Percentiles rank a stretch among this genome's conserved stretches.
Conservation (phyloP, 305 asterid species). For the Solanum hybrid region DNA sequence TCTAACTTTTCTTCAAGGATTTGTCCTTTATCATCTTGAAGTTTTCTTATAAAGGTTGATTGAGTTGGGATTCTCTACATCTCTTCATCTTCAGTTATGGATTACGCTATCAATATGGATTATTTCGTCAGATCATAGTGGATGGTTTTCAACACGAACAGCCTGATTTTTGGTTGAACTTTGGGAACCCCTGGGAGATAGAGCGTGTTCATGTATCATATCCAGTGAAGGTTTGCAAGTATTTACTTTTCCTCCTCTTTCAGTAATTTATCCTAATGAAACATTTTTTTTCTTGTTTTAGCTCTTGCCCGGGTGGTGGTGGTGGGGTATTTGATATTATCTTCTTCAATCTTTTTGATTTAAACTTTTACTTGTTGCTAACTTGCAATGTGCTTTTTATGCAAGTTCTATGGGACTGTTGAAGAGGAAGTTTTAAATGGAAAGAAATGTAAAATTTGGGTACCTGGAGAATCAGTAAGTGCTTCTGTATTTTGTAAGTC, state of each 20-base stretch:
- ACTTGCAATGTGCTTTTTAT: neutral
- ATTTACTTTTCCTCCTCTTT: constrained; percentile 2
- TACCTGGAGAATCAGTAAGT: constrained; percentile 36
- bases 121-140: constrained; percentile 34
- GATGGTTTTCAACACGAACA: constrained; percentile 38
- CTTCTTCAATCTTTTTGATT: neutral
- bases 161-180: constrained; percentile 36
- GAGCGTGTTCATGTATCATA: constrained; percentile 40
- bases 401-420: constrained; percentile 34
- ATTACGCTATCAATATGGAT: constrained; percentile 16
- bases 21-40: too few species aligned
- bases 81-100: too few species aligned
- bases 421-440: constrained; percentile 30
- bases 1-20: too few species aligned
- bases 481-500: neutral
- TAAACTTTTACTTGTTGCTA: constrained; percentile 3
- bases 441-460: constrained; percentile 24
- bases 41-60: too few species aligned
- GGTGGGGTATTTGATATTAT: neutral
- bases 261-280: neutral
- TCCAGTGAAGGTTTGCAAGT: constrained; percentile 30
- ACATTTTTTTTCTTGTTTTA: neutral
- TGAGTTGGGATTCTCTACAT: too few species aligned
- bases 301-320: neutral
- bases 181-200: constrained; percentile 41